phyloP scores from a whole-genome alignment of 163 green algal species.

The Scenedesmus sp. region DNA sequence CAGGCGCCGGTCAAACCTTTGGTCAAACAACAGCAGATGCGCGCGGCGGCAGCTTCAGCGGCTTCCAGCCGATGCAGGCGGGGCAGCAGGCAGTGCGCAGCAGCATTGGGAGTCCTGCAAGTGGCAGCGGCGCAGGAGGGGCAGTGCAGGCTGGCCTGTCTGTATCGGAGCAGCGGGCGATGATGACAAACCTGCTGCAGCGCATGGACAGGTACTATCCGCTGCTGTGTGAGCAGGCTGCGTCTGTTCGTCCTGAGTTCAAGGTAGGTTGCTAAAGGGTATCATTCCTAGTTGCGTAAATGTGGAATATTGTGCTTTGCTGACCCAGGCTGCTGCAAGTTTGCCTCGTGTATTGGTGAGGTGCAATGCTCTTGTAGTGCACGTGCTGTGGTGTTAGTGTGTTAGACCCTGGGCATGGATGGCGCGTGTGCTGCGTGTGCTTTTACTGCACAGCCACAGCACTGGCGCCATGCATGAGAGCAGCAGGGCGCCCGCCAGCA shows the following conservation, averaged over 20 bases:
- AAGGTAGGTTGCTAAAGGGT: neutral
- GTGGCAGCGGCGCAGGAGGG: neutral
- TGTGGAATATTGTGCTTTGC: neutral
- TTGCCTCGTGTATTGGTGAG: neutral
- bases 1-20: neutral
- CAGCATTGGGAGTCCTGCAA: neutral
- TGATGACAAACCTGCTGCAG: conserved; percentile 45
- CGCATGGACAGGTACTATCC: conserved; percentile 56
- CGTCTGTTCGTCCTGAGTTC: conserved; percentile 6
- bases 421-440: neutral
- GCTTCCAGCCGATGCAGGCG: neutral
- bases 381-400: neutral
- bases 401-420: neutral
- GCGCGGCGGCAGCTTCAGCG: neutral
- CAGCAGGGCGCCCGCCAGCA: neutral
- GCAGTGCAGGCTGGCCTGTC: conserved; percentile 26
- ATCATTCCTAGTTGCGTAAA: neutral
- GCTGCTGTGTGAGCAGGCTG: conserved; percentile 50
- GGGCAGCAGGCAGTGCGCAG: neutral
- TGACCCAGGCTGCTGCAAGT: neutral
- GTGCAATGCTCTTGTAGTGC: neutral
- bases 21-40: neutral
- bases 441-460: neutral
- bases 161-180: conserved; percentile 13
- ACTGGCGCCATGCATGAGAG: neutral